Evolutionary conservation across 192 early-diverging fungal genomes (phyloP).

Genomic region (Spinellus fusiger): DNA sequence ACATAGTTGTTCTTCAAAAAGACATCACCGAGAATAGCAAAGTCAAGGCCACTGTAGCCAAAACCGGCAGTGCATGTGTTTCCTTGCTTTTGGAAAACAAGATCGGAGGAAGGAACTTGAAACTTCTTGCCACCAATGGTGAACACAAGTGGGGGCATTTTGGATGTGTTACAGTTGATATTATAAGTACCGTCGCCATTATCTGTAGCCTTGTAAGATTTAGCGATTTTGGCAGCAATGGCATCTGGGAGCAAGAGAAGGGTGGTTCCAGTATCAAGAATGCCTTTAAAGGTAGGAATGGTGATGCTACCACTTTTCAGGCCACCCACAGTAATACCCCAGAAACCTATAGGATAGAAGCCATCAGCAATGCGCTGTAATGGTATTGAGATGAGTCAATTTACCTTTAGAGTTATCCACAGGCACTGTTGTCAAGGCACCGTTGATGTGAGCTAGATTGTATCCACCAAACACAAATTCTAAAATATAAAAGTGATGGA

Average conservation of each 20-base stretch:
- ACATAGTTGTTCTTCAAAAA: constrained; percentile 47
- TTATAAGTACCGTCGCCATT: constrained; percentile 26
- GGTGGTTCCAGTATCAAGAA: constrained; percentile 64
- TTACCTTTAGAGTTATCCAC: constrained; percentile 15
- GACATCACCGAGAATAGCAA: constrained; percentile 41
- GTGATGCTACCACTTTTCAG: neutral
- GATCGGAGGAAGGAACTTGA: constrained; percentile 15
- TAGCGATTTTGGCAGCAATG: constrained; percentile 42
- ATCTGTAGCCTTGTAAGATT: constrained; percentile 31
- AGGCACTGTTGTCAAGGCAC: constrained; percentile 32
- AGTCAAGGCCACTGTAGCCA: constrained; percentile 18
- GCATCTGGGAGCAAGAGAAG: constrained; percentile 53
- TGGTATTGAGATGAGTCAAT: neutral
- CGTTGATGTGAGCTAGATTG: constrained; percentile 21
- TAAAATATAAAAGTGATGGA: constrained; percentile 1
- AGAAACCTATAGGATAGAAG: constrained; percentile 17
- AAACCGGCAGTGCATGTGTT: constrained; percentile 35
- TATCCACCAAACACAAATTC: constrained; percentile 40
- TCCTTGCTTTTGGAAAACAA: constrained; percentile 16
- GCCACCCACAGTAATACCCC: constrained; percentile 17
- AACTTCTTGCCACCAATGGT: constrained; percentile 30
- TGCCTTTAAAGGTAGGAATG: constrained; percentile 17
- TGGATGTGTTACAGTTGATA: constrained; percentile 11
- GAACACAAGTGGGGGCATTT: constrained; percentile 19
- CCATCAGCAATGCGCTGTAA: neutral